Conservation (phyloP, 352 stramenopile species). For the Peronosclerospora sorghi region DNA sequence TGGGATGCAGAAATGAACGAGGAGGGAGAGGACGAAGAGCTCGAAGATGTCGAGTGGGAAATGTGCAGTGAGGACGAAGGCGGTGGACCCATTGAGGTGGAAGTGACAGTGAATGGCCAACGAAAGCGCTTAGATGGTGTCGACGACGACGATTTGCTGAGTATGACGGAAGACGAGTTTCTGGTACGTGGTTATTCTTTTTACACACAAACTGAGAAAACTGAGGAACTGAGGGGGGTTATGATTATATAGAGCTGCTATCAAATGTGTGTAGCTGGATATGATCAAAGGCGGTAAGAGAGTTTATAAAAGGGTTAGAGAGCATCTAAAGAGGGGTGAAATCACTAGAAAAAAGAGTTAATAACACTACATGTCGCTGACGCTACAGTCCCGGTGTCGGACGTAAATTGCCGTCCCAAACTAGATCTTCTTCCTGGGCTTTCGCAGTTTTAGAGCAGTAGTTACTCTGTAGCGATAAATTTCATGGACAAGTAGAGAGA, state of each 20-base stretch:
- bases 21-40: slow-evolving; percentile 62
- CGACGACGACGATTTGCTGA: slow-evolving; percentile 69
- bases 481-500: too few species aligned
- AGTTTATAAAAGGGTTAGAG: too few species aligned
- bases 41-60: slow-evolving; percentile 81
- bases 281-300: too few species aligned
- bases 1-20: slow-evolving; percentile 81
- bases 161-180: slow-evolving; percentile 81
- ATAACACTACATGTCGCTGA: too few species aligned
- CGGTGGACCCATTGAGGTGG: slow-evolving; percentile 22
- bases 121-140: slow-evolving; percentile 52
- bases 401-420: too few species aligned
- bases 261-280: slow-evolving; percentile 31
- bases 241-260: slow-evolving; percentile 51
- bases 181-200: slow-evolving; percentile 29
- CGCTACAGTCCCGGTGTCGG: too few species aligned
- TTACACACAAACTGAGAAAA: background rate
- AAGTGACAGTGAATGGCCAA: slow-evolving; percentile 60
- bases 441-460: too few species aligned
- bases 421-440: too few species aligned
- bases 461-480: too few species aligned
- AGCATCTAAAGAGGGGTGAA: too few species aligned
- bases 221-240: background rate
- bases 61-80: slow-evolving; percentile 59
- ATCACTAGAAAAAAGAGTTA: too few species aligned